A percentile compares a stretch with the other conserved stretches of the same genome.
phyloP scores from a whole-genome alignment of 352 stramenopile species.

The Phytophthora podocarpi region DNA sequence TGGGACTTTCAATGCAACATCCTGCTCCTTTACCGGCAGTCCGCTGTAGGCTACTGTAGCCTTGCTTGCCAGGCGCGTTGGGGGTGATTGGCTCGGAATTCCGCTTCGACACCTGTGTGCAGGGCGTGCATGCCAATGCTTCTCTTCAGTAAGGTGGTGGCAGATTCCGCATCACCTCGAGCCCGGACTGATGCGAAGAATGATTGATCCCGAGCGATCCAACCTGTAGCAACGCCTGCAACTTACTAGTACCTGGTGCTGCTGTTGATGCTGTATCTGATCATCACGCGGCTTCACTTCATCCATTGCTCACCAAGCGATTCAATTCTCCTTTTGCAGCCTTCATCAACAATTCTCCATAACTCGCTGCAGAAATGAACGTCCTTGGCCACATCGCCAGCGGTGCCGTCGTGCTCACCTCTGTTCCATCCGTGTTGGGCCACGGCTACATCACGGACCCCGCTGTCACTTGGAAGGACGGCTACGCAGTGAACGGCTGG shows the following conservation, averaged over 20 bases:
- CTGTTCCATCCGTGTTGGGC: conserved; percentile 18
- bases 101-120: conserved; percentile 19
- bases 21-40: conserved; percentile 1
- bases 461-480: conserved; percentile 39
- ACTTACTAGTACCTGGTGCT: neutral
- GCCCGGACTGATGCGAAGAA: neutral
- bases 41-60: neutral
- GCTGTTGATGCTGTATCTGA: too few relatives aligned
- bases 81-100: conserved; percentile 19
- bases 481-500: conserved; percentile 50
- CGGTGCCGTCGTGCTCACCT: conserved; percentile 12
- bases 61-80: neutral
- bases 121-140: conserved; percentile 8
- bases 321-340: conserved; percentile 23
- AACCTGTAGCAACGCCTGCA: neutral
- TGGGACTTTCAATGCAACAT: neutral
- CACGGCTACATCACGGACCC: conserved; percentile 52
- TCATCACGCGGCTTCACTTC: neutral
- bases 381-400: conserved; percentile 14
- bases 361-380: conserved; percentile 22
- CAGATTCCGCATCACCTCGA: conserved; percentile 1
- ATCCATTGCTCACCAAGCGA: neutral
- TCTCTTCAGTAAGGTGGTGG: neutral
- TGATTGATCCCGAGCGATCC: conserved; percentile 18
- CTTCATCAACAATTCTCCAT: neutral